Base-by-base conservation (phyloP, 2,329 filamentous ascomycete genomes). In the Chaetomium sp. region DNA sequence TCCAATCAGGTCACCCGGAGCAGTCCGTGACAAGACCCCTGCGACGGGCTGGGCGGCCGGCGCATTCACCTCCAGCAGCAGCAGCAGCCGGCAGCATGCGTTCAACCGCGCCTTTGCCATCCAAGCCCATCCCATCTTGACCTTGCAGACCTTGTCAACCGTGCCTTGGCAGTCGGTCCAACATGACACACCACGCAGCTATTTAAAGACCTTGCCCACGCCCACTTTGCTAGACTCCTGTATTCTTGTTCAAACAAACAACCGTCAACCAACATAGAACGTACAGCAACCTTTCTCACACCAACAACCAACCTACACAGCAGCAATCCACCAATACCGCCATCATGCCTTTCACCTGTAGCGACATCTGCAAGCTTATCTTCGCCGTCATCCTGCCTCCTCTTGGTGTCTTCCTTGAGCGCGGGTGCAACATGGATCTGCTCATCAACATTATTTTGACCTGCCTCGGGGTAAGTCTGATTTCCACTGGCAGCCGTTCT, bases 371-470 rank as follows among this genome's bases (percentile, higher is more conserved):
- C 79, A 84, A 84, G 74, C 82, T 84, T 79, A 81, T 95, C 75
- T 81, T 95, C 76, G 91, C 91, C 79, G 79, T 96, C 79, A 77
- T 96, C 76, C 84, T 96, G 63, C 91, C 91, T 55, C 91, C 91
- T 70, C 76, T 96, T 54, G 91, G 91, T 77, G 91, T 96, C 71
- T 94, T 95, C 82, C 88, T 96, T 65, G 91, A 96, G 86, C 85
- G 87, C 66, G 91, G 91, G 67, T 95, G 91, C 76, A 86, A 86
- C 70, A 84, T 86, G 64, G 89, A 95, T 71, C 79, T 96, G 68
- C 79, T 92, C 74, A 95, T 96, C 83, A 95, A 95, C 85, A 89
- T 95, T 74, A 80, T 91, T 68, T 77, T 95, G 75, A 95, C 89
- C 66, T 83, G 89, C 65, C 78, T 90, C 65, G 78, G 77, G 54